phyloP scores from a whole-genome alignment of 176 grass and related monocot genomes.

The Aegilops sharonensis region DNA sequence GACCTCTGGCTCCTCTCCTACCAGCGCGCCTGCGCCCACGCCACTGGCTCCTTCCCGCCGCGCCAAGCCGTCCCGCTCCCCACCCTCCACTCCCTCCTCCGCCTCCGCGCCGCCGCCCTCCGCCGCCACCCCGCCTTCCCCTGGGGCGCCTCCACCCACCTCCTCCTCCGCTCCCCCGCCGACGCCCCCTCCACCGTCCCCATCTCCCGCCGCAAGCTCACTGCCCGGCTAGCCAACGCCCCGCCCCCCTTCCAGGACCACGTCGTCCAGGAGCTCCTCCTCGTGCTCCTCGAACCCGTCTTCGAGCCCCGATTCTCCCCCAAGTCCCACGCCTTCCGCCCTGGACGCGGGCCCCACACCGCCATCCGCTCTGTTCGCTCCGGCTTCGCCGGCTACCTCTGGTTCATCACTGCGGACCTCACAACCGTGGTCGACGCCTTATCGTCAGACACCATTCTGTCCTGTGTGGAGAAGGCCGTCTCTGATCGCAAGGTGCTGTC shows the following conservation, averaged over 20 bases:
- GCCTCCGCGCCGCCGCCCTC: constrained; percentile 51
- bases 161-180: constrained; percentile 69
- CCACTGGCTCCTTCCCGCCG: constrained; percentile 73
- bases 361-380: constrained; percentile 78
- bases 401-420: constrained; percentile 89
- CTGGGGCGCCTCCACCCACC: constrained; percentile 77
- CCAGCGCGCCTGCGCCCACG: constrained; percentile 83
- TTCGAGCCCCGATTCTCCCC: constrained; percentile 85
- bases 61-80: constrained; percentile 55
- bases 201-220: constrained; percentile 75
- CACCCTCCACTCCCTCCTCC: constrained; percentile 77
- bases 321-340: constrained; percentile 87
- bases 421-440: constrained; percentile 48
- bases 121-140: constrained; percentile 60
- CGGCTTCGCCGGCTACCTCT: constrained; percentile 83
- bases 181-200: constrained; percentile 67
- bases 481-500: constrained; percentile 73
- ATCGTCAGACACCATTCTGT: constrained; percentile 56
- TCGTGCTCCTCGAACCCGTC: constrained; percentile 78
- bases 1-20: constrained; percentile 92
- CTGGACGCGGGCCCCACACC: constrained; percentile 72
- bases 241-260: constrained; percentile 79
- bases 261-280: constrained; percentile 86
- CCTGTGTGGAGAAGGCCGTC: constrained; percentile 51
- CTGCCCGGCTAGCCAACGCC: constrained; percentile 49